Evolutionary conservation across 164 flowering plant genomes (phyloP).

Genomic region (Protea cynaroides): DNA sequence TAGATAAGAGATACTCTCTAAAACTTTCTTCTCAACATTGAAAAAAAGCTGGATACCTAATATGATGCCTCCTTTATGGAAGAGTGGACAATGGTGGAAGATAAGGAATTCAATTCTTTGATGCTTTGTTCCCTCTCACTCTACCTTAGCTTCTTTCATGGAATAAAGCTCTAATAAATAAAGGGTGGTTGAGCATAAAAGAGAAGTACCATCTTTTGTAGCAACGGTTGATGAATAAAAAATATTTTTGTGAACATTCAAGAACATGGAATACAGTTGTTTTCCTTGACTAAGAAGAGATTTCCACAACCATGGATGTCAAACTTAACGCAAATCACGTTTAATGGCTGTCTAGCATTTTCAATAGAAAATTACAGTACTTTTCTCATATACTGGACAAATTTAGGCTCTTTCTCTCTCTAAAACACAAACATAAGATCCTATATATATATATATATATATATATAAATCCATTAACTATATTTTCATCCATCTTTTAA

Average conservation of each 20-base stretch:
- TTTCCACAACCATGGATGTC: background rate
- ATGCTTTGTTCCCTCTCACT: background rate
- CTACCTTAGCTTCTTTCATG: background rate
- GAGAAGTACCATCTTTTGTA: background rate
- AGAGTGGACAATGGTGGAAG: background rate
- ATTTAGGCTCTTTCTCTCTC: too few species aligned
- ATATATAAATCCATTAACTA: too few species aligned
- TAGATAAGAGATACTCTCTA: background rate
- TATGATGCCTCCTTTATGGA: background rate
- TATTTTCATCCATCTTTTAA: too few species aligned
- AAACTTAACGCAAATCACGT: background rate
- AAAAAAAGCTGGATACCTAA: background rate
- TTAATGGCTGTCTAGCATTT: too few species aligned
- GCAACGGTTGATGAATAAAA: background rate
- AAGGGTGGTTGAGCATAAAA: slow-evolving; percentile 2
- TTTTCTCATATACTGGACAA: too few species aligned
- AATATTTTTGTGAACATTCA: background rate
- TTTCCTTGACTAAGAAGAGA: background rate
- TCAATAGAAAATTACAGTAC: too few species aligned
- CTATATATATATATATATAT: too few species aligned
- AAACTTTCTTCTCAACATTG: background rate
- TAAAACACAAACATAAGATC: too few species aligned
- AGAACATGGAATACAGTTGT: background rate
- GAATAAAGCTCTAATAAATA: background rate
- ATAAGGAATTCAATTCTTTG: background rate